phyloP scores from a whole-genome alignment of 208 protist species.

The Leishmania mexicana region DNA sequence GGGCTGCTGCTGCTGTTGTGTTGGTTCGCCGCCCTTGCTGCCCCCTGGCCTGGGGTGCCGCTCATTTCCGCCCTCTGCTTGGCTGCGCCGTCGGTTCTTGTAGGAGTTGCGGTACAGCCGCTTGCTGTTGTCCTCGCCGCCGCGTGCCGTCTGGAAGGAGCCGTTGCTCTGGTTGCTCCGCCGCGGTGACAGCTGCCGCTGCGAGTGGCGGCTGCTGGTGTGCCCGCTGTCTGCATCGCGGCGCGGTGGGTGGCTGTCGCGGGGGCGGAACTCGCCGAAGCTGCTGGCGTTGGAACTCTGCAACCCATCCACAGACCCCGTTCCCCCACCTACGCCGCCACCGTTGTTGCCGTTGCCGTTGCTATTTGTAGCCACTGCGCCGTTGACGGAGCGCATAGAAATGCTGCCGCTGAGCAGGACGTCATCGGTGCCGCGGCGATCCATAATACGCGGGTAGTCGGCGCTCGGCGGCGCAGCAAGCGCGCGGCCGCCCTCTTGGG shows the following conservation, averaged over 20 bases:
- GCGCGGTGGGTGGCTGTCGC: background rate
- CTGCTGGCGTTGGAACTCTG: conserved; percentile 28
- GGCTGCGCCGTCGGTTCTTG: conserved; percentile 28
- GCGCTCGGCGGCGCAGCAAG: conserved; percentile 2
- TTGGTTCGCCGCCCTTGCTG: conserved; percentile 8
- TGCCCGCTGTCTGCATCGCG: background rate
- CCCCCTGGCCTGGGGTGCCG: conserved; percentile 8
- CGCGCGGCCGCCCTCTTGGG: conserved; percentile 1
- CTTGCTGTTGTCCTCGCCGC: conserved; percentile 25
- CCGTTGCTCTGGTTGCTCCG: conserved; percentile 5
- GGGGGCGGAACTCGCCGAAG: conserved; percentile 15
- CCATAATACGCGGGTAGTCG: conserved; percentile 21
- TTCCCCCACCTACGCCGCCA: background rate
- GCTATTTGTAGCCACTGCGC: background rate
- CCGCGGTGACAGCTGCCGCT: conserved; percentile 12
- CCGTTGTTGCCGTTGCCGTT: conserved; percentile 10
- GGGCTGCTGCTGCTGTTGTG: conserved; percentile 16
- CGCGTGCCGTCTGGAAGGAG: background rate
- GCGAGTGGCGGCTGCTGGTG: conserved; percentile 6
- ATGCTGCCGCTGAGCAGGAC: conserved; percentile 13
- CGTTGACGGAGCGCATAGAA: conserved; percentile 21
- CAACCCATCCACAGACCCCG: conserved; percentile 9
- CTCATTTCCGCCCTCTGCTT: conserved; percentile 11
- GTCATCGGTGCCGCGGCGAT: conserved; percentile 19
- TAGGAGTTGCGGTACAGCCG: conserved; percentile 25